These are phyloP conservation scores for Antarctomyces pellizariae DNA, from an alignment of 495 filamentous ascomycete genomes.

Conservation along the genomic window DNA sequence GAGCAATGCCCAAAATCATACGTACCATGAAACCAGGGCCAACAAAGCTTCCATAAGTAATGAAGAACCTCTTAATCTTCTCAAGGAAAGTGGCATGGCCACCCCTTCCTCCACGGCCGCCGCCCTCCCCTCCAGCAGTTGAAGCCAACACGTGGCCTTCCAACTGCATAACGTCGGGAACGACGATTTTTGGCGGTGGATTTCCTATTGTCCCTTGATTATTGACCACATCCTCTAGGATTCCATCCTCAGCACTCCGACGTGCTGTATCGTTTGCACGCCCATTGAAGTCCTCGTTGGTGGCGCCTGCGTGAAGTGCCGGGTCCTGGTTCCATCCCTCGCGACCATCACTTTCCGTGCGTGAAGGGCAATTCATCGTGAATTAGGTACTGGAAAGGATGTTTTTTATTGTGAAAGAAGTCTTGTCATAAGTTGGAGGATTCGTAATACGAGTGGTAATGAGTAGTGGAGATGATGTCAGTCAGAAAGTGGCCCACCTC, in stretches of 20 bases:
- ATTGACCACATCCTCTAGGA: conserved; percentile 7
- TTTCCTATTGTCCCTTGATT: conserved; percentile 5
- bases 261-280: conserved; percentile 27
- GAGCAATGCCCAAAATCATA: conserved; percentile 1
- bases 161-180: conserved; percentile 6
- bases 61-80: conserved; percentile 17
- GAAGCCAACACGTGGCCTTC: conserved; percentile 2
- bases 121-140: conserved; percentile 2
- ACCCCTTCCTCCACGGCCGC: neutral
- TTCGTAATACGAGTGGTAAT: too few species aligned
- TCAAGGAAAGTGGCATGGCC: conserved; percentile 4
- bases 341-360: conserved; percentile 22
- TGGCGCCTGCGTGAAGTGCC: conserved; percentile 27
- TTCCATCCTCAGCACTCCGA: conserved; percentile 13
- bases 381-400: too few species aligned
- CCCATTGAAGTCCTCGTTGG: conserved; percentile 31
- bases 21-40: conserved; percentile 61
- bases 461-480: too few species aligned
- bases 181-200: conserved; percentile 3
- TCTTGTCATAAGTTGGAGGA: too few species aligned
- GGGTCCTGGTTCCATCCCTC: conserved; percentile 36
- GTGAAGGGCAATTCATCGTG: conserved; percentile 30
- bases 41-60: conserved; percentile 52
- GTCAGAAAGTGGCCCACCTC: too few species aligned
- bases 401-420: too few species aligned